Percentiles rank a stretch among this genome's conserved stretches.
phyloP scores from a whole-genome alignment of 2,329 filamentous ascomycete genomes.

The Sporothrix brunneoviolacea region DNA sequence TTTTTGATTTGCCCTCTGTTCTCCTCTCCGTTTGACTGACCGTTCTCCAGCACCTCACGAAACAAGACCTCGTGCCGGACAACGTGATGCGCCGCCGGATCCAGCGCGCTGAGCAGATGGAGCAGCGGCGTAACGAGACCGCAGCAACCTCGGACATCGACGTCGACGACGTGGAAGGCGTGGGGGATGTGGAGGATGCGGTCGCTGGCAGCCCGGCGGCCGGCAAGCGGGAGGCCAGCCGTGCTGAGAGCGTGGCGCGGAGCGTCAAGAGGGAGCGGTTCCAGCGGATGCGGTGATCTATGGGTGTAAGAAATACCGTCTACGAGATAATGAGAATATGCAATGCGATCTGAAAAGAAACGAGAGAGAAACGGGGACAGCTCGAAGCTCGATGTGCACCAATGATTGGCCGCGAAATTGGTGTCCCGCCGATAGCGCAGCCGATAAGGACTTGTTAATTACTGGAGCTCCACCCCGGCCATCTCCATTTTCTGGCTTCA shows the following conservation, averaged over 20 bases:
- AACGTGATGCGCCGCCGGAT: conserved; percentile 51
- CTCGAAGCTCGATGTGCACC: too few species aligned
- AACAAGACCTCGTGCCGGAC: conserved; percentile 50
- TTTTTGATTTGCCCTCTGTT: not conserved
- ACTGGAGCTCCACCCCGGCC: not conserved
- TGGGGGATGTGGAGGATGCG: conserved; percentile 13
- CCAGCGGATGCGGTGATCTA: conserved; percentile 7
- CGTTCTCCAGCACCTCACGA: conserved; percentile 29
- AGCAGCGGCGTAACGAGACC: conserved; percentile 34
- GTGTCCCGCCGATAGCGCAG: not conserved
- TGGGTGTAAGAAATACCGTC: not conserved
- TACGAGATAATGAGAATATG: too few species aligned
- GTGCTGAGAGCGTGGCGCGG: conserved; percentile 17
- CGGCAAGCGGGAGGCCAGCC: conserved; percentile 15
- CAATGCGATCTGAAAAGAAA: not conserved
- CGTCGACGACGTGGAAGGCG: conserved; percentile 31
- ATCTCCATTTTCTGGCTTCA: not conserved
- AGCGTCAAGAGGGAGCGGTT: conserved; percentile 23
- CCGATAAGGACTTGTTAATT: not conserved
- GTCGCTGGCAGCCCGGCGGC: not conserved
- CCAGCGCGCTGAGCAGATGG: conserved; percentile 43
- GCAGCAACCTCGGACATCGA: conserved; percentile 31
- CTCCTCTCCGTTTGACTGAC: conserved; percentile 2
- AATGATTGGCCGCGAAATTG: too few species aligned
- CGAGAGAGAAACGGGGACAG: too few species aligned